These are phyloP conservation scores for Domatiomyces globalis DNA, from an alignment of 2,329 filamentous ascomycete species.

Conservation along the genomic window DNA sequence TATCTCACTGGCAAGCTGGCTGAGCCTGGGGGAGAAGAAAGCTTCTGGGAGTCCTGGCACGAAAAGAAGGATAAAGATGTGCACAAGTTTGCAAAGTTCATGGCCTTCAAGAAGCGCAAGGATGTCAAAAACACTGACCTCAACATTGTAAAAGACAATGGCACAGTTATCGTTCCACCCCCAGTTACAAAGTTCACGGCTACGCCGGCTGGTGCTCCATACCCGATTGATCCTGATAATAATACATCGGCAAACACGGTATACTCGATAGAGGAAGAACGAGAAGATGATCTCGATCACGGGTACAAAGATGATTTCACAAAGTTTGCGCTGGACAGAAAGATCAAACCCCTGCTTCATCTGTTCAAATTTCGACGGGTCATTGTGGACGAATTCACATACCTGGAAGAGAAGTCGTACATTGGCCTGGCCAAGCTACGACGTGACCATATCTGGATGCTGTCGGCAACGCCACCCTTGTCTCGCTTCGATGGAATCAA, in stretches of 20 bases:
- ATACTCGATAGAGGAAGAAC: conserved; percentile 6
- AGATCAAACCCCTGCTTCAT: conserved; percentile 35
- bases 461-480: conserved; percentile 49
- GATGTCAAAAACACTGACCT: not conserved
- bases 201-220: not conserved
- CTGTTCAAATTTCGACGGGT: conserved; percentile 48
- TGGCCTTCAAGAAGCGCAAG: conserved; percentile 3
- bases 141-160: not conserved
- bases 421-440: conserved; percentile 33
- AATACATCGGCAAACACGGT: not conserved
- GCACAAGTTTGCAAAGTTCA: conserved; percentile 1
- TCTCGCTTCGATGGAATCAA: conserved; percentile 46
- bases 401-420: conserved; percentile 33
- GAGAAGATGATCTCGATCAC: not conserved
- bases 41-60: conserved; percentile 10
- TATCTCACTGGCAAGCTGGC: not conserved
- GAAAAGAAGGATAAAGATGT: not conserved
- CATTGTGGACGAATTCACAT: conserved; percentile 52
- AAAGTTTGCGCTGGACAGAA: conserved; percentile 19
- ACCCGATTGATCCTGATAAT: not conserved
- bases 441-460: conserved; percentile 43
- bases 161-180: not conserved
- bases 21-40: not conserved
- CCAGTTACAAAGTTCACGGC: not conserved
- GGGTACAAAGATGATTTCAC: conserved; percentile 1